Conservation (phyloP, 2,329 filamentous ascomycete species). For the Phoma sp. region DNA sequence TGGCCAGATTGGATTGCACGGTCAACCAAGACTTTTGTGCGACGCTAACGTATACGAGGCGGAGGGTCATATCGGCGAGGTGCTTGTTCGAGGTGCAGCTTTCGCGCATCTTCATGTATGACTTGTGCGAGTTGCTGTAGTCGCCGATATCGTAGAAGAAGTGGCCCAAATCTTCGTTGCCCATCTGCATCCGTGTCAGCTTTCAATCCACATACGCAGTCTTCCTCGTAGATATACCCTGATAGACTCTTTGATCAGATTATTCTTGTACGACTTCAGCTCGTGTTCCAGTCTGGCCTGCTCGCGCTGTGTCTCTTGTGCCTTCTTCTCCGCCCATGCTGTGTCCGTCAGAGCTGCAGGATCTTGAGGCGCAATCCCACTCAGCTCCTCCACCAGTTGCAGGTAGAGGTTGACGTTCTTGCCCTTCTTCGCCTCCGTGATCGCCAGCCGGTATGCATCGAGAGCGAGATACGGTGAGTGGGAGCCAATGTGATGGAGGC, state of each 20-base stretch:
- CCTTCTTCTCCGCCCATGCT: constrained; percentile 76
- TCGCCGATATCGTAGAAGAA: constrained; percentile 84
- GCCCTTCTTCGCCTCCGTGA: constrained; percentile 77
- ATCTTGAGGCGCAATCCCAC: constrained; percentile 69
- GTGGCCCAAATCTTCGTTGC: constrained; percentile 87
- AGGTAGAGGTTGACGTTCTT: constrained; percentile 77
- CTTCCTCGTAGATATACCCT: constrained; percentile 63
- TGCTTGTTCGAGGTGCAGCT: constrained; percentile 86
- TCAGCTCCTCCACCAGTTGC: constrained; percentile 71
- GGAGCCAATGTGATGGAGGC: constrained; percentile 81
- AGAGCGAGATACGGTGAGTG: constrained; percentile 77
- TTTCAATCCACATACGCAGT: not conserved
- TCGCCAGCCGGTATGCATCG: constrained; percentile 81
- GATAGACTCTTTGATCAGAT: constrained; percentile 96
- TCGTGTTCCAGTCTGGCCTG: constrained; percentile 81
- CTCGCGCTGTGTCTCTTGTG: constrained; percentile 72
- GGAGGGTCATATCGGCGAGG: constrained; percentile 80
- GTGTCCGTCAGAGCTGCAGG: constrained; percentile 72
- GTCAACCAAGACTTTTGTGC: constrained; percentile 80
- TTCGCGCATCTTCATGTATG: constrained; percentile 86
- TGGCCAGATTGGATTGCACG: constrained; percentile 68
- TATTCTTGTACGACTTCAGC: constrained; percentile 93
- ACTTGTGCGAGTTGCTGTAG: constrained; percentile 73
- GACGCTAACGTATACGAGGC: constrained; percentile 77
- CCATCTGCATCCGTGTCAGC: constrained; percentile 70